Base-by-base conservation (phyloP, 495 filamentous ascomycete genomes). In the Aspergillus wentii region DNA sequence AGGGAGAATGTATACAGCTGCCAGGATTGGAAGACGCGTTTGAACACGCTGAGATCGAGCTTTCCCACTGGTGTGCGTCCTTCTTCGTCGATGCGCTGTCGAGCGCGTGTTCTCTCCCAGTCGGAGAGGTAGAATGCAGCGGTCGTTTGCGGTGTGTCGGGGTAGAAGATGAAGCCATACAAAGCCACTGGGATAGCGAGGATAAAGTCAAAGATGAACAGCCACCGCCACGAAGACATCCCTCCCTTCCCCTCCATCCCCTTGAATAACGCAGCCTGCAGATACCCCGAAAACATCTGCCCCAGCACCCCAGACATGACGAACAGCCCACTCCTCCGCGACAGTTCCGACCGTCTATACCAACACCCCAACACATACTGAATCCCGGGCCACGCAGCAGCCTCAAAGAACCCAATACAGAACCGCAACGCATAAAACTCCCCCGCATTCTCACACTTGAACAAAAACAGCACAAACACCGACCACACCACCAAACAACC, bases 161-260 rank as follows among this genome's bases (percentile, higher is more conserved):
- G 47, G 20, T 31, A 43, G 25, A 43, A 42, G 1, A 40, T 17
- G 20, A 31, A 42, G 9, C 47, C 47, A 14, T 38, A 48, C 0
- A 54, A 19, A 1, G 40, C 41, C 8, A 54, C 41, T 2, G 51
- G 51, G 26, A 54, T 28, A 3, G 47, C 38, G 19, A 48, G 41
- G 17, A 54, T 14, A 46, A 67, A 48, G 55, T 79, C 79, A 17
- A 84, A 64, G 30, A 85, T 83, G 40, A 83, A 84, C 35, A 85
- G 81, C 74, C 81, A 85, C 3, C 71, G 62, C 81, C 80, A 85
- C 8, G 78, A 79, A 16, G 69, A 63, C 11, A 58, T 44, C 35
- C 69, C 75, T 15, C 70, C 72, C 7, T 72, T 56, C 0, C 75
- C 73, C 14, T 59, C 47, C 72, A 80, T 74, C 8, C 33, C 41